Evolutionary conservation across 2,329 filamentous ascomycete genomes (phyloP).

Genomic region (Anthostomella pinea): DNA sequence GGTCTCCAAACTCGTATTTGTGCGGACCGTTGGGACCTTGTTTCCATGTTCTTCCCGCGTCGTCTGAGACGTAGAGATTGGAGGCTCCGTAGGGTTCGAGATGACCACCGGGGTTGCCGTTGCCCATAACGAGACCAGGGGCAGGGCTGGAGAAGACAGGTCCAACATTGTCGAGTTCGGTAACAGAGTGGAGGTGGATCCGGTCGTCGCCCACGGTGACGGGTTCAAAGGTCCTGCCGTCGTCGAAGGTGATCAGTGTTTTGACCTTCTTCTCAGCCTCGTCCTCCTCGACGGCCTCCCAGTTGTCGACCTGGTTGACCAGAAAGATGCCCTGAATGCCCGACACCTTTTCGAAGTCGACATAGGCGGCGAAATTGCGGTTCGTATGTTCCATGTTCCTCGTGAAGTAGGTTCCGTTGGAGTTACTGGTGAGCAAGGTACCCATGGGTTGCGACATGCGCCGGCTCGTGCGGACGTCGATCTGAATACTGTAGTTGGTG

Average conservation of each 20-base stretch:
- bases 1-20: conserved; percentile 94
- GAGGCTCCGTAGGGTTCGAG: conserved; percentile 71
- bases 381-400: conserved; percentile 92
- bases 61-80: conserved; percentile 82
- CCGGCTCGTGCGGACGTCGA: conserved; percentile 78
- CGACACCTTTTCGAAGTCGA: conserved; percentile 93
- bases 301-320: conserved; percentile 87
- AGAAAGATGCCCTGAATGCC: conserved; percentile 90
- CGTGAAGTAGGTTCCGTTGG: conserved; percentile 93
- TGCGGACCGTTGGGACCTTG: conserved; percentile 75
- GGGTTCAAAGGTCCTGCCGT: conserved; percentile 79
- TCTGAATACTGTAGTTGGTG: conserved; percentile 96
- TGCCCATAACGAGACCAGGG: conserved; percentile 88
- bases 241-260: conserved; percentile 89
- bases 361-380: conserved; percentile 68
- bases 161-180: conserved; percentile 76
- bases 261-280: conserved; percentile 64
- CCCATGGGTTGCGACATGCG: conserved; percentile 71
- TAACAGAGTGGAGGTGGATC: conserved; percentile 90
- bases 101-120: conserved; percentile 81
- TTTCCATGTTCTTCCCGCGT: conserved; percentile 84
- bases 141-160: conserved; percentile 91
- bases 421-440: conserved; percentile 91
- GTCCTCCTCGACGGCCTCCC: conserved; percentile 64
- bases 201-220: conserved; percentile 65